Evolutionary conservation across 2,329 filamentous ascomycete genomes (phyloP).

Genomic region (Arachnomyces sp.): DNA sequence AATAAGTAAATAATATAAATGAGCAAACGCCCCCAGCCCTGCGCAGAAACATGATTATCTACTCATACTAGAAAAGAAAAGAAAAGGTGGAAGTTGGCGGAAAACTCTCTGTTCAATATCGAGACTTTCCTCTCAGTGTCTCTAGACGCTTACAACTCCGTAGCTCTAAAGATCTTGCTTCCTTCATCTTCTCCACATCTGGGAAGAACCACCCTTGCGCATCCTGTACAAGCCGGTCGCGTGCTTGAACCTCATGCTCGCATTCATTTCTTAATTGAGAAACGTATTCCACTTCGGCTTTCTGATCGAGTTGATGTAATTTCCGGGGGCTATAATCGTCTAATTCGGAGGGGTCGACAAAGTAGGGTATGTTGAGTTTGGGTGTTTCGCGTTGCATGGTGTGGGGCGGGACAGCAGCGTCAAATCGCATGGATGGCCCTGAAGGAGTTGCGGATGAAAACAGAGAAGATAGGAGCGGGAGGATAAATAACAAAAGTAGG

Average conservation of each 20-base stretch:
- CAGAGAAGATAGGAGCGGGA: constrained; percentile 73
- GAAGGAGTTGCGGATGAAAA: constrained; percentile 54
- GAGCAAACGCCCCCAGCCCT: constrained; percentile 3
- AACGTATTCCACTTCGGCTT: constrained; percentile 68
- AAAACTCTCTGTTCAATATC: constrained; percentile 18
- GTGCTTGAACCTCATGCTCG: constrained; percentile 60
- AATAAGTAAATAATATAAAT: not conserved
- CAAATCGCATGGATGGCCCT: constrained; percentile 69
- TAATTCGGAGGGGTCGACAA: constrained; percentile 71
- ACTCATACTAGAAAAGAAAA: constrained; percentile 4
- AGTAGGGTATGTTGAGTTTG: constrained; percentile 72
- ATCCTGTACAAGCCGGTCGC: constrained; percentile 63
- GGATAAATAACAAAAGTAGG: constrained; percentile 79
- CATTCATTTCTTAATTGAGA: constrained; percentile 62
- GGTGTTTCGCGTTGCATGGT: constrained; percentile 66
- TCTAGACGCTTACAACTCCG: constrained; percentile 52
- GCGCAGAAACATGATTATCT: constrained; percentile 5
- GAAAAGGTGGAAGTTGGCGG: constrained; percentile 6
- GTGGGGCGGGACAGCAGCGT: constrained; percentile 60
- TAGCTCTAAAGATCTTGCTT: constrained; percentile 57
- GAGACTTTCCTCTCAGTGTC: constrained; percentile 35
- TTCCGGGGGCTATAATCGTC: constrained; percentile 61
- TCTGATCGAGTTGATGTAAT: constrained; percentile 65
- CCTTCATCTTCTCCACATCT: constrained; percentile 69
- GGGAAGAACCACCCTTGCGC: constrained; percentile 83